Percentiles rank a stretch among this genome's conserved stretches.
Conservation (phyloP, 257 asterid genomes). For the Galeopsis tetrahit region DNA sequence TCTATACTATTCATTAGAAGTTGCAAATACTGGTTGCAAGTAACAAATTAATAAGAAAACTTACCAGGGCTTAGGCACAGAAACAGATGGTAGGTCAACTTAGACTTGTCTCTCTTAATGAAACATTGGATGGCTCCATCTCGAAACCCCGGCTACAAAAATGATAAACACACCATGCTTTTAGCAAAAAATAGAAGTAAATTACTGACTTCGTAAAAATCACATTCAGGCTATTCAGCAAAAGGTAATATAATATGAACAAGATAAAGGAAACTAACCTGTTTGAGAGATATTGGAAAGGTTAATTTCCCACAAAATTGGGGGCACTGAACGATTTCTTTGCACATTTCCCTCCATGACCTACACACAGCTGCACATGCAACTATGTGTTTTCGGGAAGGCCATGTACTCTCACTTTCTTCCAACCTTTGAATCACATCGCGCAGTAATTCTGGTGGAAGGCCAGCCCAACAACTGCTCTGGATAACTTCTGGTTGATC, state of each 20-base stretch:
- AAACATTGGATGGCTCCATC: conserved; percentile 89
- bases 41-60: conserved; percentile 19
- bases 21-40: background rate
- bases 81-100: conserved; percentile 73
- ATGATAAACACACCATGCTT: conserved; percentile 26
- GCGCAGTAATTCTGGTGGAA: conserved; percentile 81
- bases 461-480: conserved; percentile 86
- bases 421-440: conserved; percentile 85
- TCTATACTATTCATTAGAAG: too few species aligned
- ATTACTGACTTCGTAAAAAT: background rate
- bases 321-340: conserved; percentile 71
- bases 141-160: conserved; percentile 77
- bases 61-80: conserved; percentile 79
- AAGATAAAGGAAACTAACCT: conserved; percentile 44
- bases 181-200: conserved; percentile 25
- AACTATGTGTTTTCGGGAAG: conserved; percentile 78
- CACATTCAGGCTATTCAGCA: background rate
- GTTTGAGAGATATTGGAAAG: conserved; percentile 82
- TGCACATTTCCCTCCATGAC: conserved; percentile 89
- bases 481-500: conserved; percentile 66
- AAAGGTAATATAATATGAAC: background rate
- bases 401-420: conserved; percentile 84
- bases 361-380: conserved; percentile 88
- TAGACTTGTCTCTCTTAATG: conserved; percentile 81
- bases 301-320: conserved; percentile 72